A percentile compares a stretch with the other conserved stretches of the same genome.
These are phyloP conservation scores for Colletotrichum plurivorum DNA, from an alignment of 2,329 filamentous ascomycete genomes.

Conservation along the genomic window DNA sequence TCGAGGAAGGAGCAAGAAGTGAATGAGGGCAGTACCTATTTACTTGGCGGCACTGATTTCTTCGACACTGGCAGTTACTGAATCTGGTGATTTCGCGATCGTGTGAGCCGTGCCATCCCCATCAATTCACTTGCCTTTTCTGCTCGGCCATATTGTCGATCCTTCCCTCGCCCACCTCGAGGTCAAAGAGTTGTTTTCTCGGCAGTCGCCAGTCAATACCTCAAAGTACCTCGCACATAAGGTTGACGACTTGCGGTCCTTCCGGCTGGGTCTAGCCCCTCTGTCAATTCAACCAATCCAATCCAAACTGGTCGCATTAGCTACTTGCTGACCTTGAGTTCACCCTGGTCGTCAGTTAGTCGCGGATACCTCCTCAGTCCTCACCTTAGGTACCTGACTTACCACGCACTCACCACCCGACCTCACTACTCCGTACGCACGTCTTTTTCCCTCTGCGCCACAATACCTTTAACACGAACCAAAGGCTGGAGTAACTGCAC, in stretches of 20 bases:
- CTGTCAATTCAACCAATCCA: not conserved
- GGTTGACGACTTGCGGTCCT: not conserved
- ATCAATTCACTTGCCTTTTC: slow-evolving; percentile 1
- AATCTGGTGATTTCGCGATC: not conserved
- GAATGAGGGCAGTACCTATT: not conserved
- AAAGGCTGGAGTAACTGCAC: not conserved
- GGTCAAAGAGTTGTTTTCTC: slow-evolving; percentile 12
- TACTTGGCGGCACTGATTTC: not conserved
- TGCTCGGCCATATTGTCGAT: slow-evolving; percentile 22
- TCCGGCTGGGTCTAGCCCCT: slow-evolving; percentile 12
- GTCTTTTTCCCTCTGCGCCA: too few relatives aligned
- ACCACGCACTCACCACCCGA: too few relatives aligned
- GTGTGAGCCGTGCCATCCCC: slow-evolving; percentile 5
- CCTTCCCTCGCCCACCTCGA: slow-evolving; percentile 11
- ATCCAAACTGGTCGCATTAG: not conserved
- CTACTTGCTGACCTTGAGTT: not conserved
- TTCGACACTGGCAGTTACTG: not conserved
- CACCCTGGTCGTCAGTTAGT: too few relatives aligned
- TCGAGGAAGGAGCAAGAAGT: not conserved
- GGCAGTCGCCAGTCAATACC: not conserved
- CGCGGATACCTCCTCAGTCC: too few relatives aligned
- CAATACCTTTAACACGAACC: too few relatives aligned
- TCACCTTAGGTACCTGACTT: too few relatives aligned
- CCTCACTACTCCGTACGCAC: too few relatives aligned
- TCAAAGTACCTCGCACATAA: not conserved